These are phyloP conservation scores for Calcarisporium arbuscula DNA, from an alignment of 2,329 filamentous ascomycete species.

Conservation along the genomic window DNA sequence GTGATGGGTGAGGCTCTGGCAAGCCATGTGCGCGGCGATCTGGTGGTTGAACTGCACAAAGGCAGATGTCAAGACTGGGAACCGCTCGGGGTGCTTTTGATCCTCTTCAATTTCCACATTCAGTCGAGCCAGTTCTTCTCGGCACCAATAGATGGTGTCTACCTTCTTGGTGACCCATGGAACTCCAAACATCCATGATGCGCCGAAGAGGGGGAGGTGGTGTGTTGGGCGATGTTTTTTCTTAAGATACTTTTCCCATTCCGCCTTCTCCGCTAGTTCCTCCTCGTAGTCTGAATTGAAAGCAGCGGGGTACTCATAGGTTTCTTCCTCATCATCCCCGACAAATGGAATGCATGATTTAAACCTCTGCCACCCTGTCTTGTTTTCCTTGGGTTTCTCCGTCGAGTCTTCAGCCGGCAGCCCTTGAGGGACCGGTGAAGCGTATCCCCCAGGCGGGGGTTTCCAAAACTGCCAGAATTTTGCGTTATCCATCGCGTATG, in stretches of 20 bases:
- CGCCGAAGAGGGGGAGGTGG: constrained; percentile 57
- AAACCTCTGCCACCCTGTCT: constrained; percentile 45
- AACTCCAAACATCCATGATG: constrained; percentile 70
- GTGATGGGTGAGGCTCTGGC: constrained; percentile 85
- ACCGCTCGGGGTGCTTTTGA: constrained; percentile 77
- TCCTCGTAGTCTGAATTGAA: constrained; percentile 52
- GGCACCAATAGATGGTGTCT: constrained; percentile 89
- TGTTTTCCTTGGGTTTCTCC: constrained; percentile 30
- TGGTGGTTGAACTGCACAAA: constrained; percentile 99
- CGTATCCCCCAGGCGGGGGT: constrained; percentile 53
- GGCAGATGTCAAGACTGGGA: constrained; percentile 88
- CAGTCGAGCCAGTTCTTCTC: constrained; percentile 75
- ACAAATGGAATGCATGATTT: constrained; percentile 44
- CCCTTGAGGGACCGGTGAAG: constrained; percentile 55
- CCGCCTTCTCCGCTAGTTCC: constrained; percentile 57
- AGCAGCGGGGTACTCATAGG: constrained; percentile 54
- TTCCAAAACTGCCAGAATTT: constrained; percentile 62
- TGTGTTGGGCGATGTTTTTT: constrained; percentile 81
- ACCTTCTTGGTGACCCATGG: constrained; percentile 82
- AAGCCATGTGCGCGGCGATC: constrained; percentile 96
- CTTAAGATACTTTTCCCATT: constrained; percentile 79
- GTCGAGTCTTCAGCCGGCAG: constrained; percentile 32
- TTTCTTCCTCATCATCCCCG: constrained; percentile 33
- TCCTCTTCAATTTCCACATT: constrained; percentile 91
- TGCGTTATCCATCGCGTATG: constrained; percentile 38